Evolutionary conservation across 2,329 filamentous ascomycete species (phyloP), one percentile per base, ranked within the genome.

Genomic region (Pezicula carpinea): DNA sequence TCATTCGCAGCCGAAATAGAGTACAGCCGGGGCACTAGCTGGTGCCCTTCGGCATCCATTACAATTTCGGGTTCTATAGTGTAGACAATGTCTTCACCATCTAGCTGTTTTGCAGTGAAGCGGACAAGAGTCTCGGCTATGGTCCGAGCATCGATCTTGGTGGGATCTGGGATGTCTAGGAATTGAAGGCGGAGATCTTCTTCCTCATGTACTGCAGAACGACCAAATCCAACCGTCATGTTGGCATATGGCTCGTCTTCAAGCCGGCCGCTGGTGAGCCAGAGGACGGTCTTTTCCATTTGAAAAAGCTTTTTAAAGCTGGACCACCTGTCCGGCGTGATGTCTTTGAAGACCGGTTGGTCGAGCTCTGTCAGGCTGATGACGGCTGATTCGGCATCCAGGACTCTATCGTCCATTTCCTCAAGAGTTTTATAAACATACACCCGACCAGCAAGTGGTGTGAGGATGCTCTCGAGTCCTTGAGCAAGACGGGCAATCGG

Each of bases 351-450:
- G 4, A 48, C 42, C 3, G 63, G 59, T 18, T 52, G 49, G 48
- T 68, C 65, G 23, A 63, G 49, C 13, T 63, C 60, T 7, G 46
- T 46, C 8, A 63, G 39, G 39, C 41, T 47, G 33, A 61, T 19
- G 21, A 51, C 32, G 39, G 46, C 29, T 26, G 17, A 21, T 18
- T 14, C 41, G 26, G 35, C 8, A 13, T 35, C 15, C 15, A 39
- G 7, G 5, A 17, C 11, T 18, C 13, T n/a, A 34, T 29, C 22
- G 29, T 39, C 34, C 33, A 45, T 26, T 18, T 41, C 38, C 22
- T 4, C 13, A 22, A 41, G 34, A 8, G 31, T 41, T 15, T 35
- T 15, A 39, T 22, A 21, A 18, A 29, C 5, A 5, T 26, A 31
- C 32, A 39, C 23, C 23, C 38, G 14, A 7, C 4, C 13, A 29